These are phyloP conservation scores for Pseudogymnoascus verrucosus DNA, from an alignment of 2,329 filamentous ascomycete species.

Conservation along the genomic window DNA sequence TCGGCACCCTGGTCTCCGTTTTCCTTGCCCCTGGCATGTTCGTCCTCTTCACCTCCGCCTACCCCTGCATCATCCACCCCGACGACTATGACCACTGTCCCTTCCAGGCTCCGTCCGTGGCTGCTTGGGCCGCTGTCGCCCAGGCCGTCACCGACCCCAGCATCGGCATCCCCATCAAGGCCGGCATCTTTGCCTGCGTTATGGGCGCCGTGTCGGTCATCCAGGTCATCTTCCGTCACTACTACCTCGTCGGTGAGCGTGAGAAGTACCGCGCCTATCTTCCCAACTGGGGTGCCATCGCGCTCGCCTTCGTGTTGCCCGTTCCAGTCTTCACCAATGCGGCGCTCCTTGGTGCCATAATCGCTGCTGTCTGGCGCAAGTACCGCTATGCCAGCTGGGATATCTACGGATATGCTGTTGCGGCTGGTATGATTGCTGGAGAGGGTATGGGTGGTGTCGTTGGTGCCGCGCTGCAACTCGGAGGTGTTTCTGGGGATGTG, in stretches of 20 bases:
- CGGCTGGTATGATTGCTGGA: conserved; percentile 53
- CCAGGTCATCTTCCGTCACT: conserved; percentile 47
- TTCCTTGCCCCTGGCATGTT: conserved; percentile 61
- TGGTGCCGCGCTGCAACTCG: conserved; percentile 39
- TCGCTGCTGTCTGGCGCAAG: conserved; percentile 47
- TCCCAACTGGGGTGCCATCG: conserved; percentile 56
- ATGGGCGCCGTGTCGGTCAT: conserved; percentile 43
- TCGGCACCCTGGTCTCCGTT: conserved; percentile 55
- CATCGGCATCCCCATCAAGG: conserved; percentile 46
- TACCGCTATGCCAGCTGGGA: conserved; percentile 45
- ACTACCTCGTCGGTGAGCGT: conserved; percentile 42
- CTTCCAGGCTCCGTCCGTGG: conserved; percentile 55
- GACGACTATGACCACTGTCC: conserved; percentile 40
- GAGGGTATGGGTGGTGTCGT: conserved; percentile 58
- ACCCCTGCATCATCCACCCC: conserved; percentile 55
- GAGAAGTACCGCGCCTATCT: conserved; percentile 48
- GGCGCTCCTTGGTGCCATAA: conserved; percentile 47
- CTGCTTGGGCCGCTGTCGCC: conserved; percentile 59
- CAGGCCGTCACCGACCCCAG: conserved; percentile 50
- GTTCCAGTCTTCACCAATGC: conserved; percentile 50
- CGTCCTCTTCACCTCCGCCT: conserved; percentile 58
- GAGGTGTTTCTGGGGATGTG: conserved; percentile 27
- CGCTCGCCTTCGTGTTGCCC: conserved; percentile 50
- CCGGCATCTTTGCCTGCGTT: conserved; percentile 50
- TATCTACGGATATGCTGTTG: conserved; percentile 51